A percentile compares a stretch with the other conserved stretches of the same genome.
phyloP scores from a whole-genome alignment of 2,329 filamentous ascomycete species.

The Hymenoscyphus fructigenus region DNA sequence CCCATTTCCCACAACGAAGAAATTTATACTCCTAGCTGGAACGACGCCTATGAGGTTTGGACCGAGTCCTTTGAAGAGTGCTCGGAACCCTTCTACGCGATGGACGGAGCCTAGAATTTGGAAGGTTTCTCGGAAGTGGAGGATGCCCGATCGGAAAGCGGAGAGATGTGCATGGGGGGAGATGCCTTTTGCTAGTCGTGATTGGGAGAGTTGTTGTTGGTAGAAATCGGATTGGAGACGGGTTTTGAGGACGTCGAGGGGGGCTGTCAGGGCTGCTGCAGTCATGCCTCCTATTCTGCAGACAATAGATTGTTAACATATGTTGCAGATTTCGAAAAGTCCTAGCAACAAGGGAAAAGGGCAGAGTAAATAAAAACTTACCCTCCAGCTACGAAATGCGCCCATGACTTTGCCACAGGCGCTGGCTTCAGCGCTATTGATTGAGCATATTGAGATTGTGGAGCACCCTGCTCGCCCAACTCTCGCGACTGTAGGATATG shows the following conservation, averaged over 20 bases:
- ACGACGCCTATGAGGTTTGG: constrained; percentile 89
- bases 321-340: constrained; percentile 8
- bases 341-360: not conserved
- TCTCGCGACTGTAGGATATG: constrained; percentile 59
- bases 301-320: constrained; percentile 18
- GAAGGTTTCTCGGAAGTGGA: constrained; percentile 82
- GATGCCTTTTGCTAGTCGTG: constrained; percentile 53
- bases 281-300: constrained; percentile 83
- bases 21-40: constrained; percentile 87
- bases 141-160: constrained; percentile 62
- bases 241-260: constrained; percentile 91
- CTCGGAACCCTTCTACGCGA: constrained; percentile 76
- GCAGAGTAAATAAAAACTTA: constrained; percentile 46
- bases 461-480: constrained; percentile 55
- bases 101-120: constrained; percentile 83
- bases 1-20: constrained; percentile 89
- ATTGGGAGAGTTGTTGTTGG: constrained; percentile 73
- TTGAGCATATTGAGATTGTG: constrained; percentile 40
- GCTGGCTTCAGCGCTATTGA: constrained; percentile 39
- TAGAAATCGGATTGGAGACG: constrained; percentile 94
- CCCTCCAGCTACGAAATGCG: constrained; percentile 90
- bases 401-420: constrained; percentile 76
- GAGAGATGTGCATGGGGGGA: constrained; percentile 58
- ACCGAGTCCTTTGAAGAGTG: constrained; percentile 89
- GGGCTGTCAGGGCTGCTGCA: constrained; percentile 86